phyloP scores from a whole-genome alignment of 2,329 filamentous ascomycete genomes.

The Ascochyta lentis region DNA sequence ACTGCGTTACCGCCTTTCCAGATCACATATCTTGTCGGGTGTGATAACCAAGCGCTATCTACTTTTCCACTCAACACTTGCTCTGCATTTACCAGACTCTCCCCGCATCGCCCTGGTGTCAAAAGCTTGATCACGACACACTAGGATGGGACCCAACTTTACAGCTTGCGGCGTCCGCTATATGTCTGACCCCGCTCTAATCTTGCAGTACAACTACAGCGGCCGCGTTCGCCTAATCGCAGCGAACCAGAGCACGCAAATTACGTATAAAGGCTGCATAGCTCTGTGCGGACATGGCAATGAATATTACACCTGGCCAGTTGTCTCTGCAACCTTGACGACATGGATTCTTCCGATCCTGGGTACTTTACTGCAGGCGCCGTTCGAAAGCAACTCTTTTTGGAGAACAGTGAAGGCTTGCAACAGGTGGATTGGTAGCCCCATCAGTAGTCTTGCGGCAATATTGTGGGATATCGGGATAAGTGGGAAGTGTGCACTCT shows the following conservation, averaged over 20 bases:
- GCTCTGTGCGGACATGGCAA: conserved; percentile 37
- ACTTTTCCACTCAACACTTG: not conserved
- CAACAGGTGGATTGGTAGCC: conserved; percentile 42
- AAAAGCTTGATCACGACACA: not conserved
- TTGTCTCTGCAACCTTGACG: conserved; percentile 38
- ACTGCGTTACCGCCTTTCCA: not conserved
- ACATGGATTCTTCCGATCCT: conserved; percentile 49
- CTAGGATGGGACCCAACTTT: conserved; percentile 21
- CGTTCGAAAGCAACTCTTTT: conserved; percentile 47
- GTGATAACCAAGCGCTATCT: not conserved
- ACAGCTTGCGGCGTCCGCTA: conserved; percentile 26
- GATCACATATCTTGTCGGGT: not conserved
- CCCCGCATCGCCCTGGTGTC: not conserved
- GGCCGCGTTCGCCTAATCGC: conserved; percentile 15
- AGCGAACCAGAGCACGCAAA: conserved; percentile 27
- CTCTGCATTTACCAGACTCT: not conserved
- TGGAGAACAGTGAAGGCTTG: conserved; percentile 44
- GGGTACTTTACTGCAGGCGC: conserved; percentile 46
- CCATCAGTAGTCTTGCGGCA: conserved; percentile 41
- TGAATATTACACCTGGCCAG: conserved; percentile 41
- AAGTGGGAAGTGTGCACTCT: conserved; percentile 40
- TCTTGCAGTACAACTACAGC: conserved; percentile 25
- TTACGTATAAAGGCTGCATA: conserved; percentile 39
- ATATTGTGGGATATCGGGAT: conserved; percentile 48
- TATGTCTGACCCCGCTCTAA: conserved; percentile 17